Conservation (phyloP, 495 filamentous ascomycete genomes). For the Neurospora intermedia region DNA sequence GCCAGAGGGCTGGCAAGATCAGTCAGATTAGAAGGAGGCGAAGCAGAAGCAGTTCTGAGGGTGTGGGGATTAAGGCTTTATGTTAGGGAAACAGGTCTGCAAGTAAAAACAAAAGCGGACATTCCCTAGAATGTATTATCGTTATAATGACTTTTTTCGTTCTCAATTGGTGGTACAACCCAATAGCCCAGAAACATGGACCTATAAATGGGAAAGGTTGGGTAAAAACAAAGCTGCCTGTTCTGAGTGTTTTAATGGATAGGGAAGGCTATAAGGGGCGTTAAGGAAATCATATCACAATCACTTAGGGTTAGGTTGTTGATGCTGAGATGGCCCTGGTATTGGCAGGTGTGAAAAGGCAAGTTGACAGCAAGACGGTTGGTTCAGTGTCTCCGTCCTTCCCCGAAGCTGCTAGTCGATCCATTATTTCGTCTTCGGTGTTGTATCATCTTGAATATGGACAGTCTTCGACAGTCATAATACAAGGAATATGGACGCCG, state of each 20-base stretch:
- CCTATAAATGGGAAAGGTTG: neutral
- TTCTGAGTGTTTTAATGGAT: neutral
- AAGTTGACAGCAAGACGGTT: neutral
- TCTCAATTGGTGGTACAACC: neutral
- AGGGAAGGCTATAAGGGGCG: neutral
- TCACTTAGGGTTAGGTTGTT: neutral
- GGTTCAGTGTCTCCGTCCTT: neutral
- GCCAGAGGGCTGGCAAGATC: slow-evolving; percentile 69
- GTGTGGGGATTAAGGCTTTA: neutral
- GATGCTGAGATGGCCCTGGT: neutral
- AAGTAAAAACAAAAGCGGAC: neutral
- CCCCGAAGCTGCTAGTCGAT: neutral
- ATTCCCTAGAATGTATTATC: neutral
- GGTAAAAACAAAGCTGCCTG: neutral
- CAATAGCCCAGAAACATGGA: neutral
- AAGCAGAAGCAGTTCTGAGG: neutral
- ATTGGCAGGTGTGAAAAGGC: neutral
- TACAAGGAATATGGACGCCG: neutral
- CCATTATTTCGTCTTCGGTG: neutral
- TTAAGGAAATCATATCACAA: neutral
- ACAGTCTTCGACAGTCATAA: neutral
- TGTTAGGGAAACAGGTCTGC: neutral
- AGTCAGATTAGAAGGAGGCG: slow-evolving; percentile 40
- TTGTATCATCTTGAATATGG: neutral
- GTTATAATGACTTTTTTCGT: neutral